phyloP scores from a whole-genome alignment of 2,329 filamentous ascomycete genomes.

The Leptographium wingfieldii region DNA sequence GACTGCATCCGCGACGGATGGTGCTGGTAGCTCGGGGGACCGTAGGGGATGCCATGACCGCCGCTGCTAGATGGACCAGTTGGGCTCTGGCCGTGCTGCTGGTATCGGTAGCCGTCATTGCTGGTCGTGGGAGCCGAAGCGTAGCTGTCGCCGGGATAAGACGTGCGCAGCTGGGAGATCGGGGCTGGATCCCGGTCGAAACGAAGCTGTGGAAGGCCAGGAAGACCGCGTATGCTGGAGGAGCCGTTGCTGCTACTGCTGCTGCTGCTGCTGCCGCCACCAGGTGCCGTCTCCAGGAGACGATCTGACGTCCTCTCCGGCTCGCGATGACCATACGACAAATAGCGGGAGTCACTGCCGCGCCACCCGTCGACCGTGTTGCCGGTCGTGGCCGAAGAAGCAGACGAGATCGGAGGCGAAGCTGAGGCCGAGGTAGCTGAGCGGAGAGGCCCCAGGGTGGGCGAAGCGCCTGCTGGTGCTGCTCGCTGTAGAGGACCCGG shows the following conservation, averaged over 20 bases:
- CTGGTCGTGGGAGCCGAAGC: not conserved
- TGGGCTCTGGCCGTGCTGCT: not conserved
- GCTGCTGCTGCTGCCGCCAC: not conserved
- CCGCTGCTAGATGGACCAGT: not conserved
- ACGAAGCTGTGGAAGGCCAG: conserved; percentile 27
- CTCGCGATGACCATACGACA: not conserved
- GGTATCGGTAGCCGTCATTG: not conserved
- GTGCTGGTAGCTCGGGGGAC: conserved; percentile 19
- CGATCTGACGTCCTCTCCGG: not conserved
- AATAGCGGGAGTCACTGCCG: not conserved
- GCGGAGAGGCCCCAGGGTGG: not conserved
- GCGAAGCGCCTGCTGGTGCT: not conserved
- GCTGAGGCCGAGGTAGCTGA: not conserved
- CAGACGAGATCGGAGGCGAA: not conserved
- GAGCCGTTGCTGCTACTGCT: not conserved
- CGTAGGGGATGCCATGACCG: not conserved
- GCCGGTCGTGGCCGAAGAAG: not conserved
- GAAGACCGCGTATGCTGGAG: conserved; percentile 14
- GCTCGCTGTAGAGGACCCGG: not conserved
- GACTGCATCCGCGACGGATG: conserved; percentile 33
- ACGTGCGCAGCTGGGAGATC: conserved; percentile 18
- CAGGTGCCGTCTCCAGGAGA: not conserved
- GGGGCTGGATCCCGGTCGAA: conserved; percentile 21
- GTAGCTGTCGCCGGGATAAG: conserved; percentile 24
- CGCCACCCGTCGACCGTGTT: not conserved